These are phyloP conservation scores for Trichoderma reesei DNA, from an alignment of 495 filamentous ascomycete species.

Conservation along the genomic window DNA sequence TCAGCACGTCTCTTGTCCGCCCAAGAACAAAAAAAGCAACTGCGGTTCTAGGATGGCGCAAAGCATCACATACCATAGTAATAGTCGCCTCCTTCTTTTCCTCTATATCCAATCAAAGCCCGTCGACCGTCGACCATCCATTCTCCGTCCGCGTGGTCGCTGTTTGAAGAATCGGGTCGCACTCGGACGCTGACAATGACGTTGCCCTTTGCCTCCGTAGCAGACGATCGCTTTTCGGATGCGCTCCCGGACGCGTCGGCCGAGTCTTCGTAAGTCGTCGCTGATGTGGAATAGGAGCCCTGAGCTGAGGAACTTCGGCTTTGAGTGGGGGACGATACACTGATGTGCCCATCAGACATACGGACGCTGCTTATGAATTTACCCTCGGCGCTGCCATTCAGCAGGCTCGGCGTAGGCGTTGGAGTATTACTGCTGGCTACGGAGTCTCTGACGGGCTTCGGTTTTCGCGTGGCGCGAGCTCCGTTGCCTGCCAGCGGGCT, in stretches of 20 bases:
- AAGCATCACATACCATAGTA: conserved; percentile 60
- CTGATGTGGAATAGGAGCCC: conserved; percentile 82
- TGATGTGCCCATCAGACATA: conserved; percentile 61
- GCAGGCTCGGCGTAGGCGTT: conserved; percentile 54
- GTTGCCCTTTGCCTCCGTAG: conserved; percentile 74
- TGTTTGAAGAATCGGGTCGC: conserved; percentile 63
- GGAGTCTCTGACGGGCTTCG: conserved; percentile 29
- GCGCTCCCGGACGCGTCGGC: conserved; percentile 35
- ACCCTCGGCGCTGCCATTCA: conserved; percentile 68
- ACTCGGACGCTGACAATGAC: conserved; percentile 93
- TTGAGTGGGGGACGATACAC: conserved; percentile 66
- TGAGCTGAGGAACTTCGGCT: conserved; percentile 84
- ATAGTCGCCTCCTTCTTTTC: conserved; percentile 86
- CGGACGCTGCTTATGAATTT: conserved; percentile 56
- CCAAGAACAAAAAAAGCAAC: background rate
- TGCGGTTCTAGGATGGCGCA: conserved; percentile 2
- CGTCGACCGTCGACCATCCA: conserved; percentile 87
- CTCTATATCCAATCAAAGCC: conserved; percentile 70
- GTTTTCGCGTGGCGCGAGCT: conserved; percentile 25
- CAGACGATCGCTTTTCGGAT: conserved; percentile 37
- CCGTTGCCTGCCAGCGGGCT: conserved; percentile 46
- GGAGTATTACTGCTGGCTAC: conserved; percentile 30
- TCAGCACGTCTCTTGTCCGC: conserved; percentile 9
- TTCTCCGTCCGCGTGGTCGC: conserved; percentile 63
- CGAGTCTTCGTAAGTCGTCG: conserved; percentile 73